A percentile compares a stretch with the other conserved stretches of the same genome.
These are phyloP conservation scores for Tothia fuscella DNA, from an alignment of 2,329 filamentous ascomycete species.

Conservation along the genomic window DNA sequence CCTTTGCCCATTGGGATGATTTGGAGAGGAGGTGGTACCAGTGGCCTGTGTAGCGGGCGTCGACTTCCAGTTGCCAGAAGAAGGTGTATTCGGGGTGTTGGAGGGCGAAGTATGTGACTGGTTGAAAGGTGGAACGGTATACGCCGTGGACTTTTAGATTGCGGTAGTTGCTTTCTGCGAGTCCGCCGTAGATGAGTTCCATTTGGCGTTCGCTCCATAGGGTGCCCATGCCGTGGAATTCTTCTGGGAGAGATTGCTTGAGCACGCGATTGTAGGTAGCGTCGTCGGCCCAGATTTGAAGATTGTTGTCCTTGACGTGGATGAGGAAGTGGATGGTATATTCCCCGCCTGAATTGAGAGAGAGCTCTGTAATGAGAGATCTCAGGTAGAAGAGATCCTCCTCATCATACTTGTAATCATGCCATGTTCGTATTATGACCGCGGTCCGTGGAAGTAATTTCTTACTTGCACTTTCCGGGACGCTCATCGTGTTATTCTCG, in stretches of 20 bases:
- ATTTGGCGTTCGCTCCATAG: slow-evolving; percentile 42
- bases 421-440: slow-evolving; percentile 72
- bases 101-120: slow-evolving; percentile 85
- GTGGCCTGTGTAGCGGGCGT: slow-evolving; percentile 79
- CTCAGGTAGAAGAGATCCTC: slow-evolving; percentile 76
- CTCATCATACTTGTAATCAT: slow-evolving; percentile 63
- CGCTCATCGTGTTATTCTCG: slow-evolving; percentile 6
- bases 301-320: slow-evolving; percentile 68
- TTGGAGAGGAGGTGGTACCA: slow-evolving; percentile 69
- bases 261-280: slow-evolving; percentile 58
- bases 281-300: slow-evolving; percentile 72
- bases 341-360: slow-evolving; percentile 66
- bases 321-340: slow-evolving; percentile 75
- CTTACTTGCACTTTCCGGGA: slow-evolving; percentile 17
- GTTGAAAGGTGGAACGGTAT: slow-evolving; percentile 74
- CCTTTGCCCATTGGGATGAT: slow-evolving; percentile 51
- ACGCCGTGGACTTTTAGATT: slow-evolving; percentile 57
- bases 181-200: slow-evolving; percentile 40
- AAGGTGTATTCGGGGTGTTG: slow-evolving; percentile 80
- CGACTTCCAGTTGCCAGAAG: slow-evolving; percentile 96
- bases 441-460: slow-evolving; percentile 51
- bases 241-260: slow-evolving; percentile 32
- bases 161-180: slow-evolving; percentile 38
- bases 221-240: slow-evolving; percentile 41
- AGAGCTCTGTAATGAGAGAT: slow-evolving; percentile 67